Evolutionary conservation across 805 yeast species (phyloP).

Genomic region (Komagataella ulmi): DNA sequence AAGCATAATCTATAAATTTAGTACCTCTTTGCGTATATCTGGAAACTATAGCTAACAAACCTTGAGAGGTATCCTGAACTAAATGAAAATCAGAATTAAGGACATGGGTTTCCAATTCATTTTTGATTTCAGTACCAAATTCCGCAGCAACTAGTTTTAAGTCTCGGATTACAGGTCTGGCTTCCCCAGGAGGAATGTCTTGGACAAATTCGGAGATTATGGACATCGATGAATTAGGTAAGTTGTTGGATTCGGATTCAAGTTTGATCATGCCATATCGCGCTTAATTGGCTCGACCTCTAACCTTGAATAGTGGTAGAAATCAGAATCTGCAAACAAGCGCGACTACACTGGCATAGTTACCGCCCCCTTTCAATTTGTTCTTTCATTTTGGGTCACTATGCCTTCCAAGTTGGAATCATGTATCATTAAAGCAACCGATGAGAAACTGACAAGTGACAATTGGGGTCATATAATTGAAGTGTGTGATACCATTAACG

Average conservation of each 20-base stretch:
- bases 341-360: not conserved
- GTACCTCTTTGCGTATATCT: conserved; percentile 33
- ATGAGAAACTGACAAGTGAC: conserved; percentile 46
- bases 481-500: conserved; percentile 53
- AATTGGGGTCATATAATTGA: conserved; percentile 55
- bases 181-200: conserved; percentile 49
- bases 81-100: conserved; percentile 17
- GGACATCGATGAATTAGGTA: not conserved
- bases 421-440: conserved; percentile 39
- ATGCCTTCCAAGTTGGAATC: conserved; percentile 1
- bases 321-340: not conserved
- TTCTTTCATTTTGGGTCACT: not conserved
- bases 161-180: conserved; percentile 15
- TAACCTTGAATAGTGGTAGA: too few species aligned
- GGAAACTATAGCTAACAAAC: conserved; percentile 22
- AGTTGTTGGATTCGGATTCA: not conserved
- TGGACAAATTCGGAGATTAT: conserved; percentile 11
- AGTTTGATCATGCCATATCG: not conserved
- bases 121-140: conserved; percentile 2
- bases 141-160: conserved; percentile 4
- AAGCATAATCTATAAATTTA: conserved; percentile 42
- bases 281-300: not conserved
- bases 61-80: conserved; percentile 10
- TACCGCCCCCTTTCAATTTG: not conserved
- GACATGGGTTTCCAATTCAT: conserved; percentile 12